Base-by-base conservation (phyloP, 2,329 filamentous ascomycete species). In the Colletotrichum camelliae region DNA sequence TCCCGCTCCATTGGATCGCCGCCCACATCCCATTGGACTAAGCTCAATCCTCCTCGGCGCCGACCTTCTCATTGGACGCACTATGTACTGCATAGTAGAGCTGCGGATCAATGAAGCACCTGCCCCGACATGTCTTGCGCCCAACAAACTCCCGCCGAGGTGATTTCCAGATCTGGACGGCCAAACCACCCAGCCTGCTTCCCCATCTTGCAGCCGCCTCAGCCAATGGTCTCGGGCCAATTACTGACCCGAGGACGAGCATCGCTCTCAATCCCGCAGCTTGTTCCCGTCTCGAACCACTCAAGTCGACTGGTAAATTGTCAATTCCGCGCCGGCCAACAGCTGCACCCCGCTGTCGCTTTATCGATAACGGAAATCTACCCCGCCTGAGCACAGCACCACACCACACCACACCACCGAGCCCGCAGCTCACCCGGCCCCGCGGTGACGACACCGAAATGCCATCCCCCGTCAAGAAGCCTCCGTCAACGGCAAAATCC, bases 321-420 rank as follows among this genome's bases (percentile, higher is more conserved):
- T 29, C 4, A 57, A 48, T 35, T 21, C 37, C 71, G 67, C 24
- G 0, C 66, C 24, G 33, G 68, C 31, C 33, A 55, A n/a, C 64
- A 69, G 37, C 66, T 73, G 57, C 71, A 74, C 58, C 58, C 58
- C 18, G 29, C 58, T 61, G 58, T 10, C 35, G 43, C 70, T n/a
- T 67, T 76, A 76, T 74, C 74, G 74, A 76, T 76, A 76, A 75
- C 43, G 48, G 27, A 65, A 61, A 33, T 35, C 37, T 31, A 70
- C 74, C 74, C 71, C 65, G 48, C 60, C 58, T 58, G 52, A 65
- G 21, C 43, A 16, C 7, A 57, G 39, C 39, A 24, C 55, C 55
- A 58, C 58, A 61, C 10, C 55, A 58, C 58, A 61, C 10, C 27
- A 33, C 58, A 61, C 10, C 27, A 33, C 58, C 29, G 58, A n/a